phyloP scores from a whole-genome alignment of 2,329 filamentous ascomycete genomes.

The Aschersonia sp. region DNA sequence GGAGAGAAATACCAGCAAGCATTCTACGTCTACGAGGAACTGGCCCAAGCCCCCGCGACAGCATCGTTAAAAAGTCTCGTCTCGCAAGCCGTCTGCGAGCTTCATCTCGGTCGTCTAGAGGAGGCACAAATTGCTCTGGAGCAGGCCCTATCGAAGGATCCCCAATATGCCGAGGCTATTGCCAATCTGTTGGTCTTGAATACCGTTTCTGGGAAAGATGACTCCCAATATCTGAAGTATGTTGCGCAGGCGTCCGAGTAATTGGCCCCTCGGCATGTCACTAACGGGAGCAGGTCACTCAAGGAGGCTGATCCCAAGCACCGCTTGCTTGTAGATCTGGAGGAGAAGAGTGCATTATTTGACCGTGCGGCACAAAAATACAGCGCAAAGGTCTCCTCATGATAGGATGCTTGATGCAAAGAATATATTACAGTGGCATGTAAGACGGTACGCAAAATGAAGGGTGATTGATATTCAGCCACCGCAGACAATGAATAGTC shows the following conservation, averaged over 20 bases:
- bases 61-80: constrained; percentile 64
- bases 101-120: constrained; percentile 76
- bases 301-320: constrained; percentile 51
- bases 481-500: no score
- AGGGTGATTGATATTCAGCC: no score
- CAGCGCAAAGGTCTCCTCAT: constrained; percentile 60
- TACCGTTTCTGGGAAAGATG: constrained; percentile 60
- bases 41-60: constrained; percentile 74
- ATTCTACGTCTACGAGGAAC: constrained; percentile 95
- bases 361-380: constrained; percentile 80
- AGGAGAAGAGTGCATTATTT: constrained; percentile 78
- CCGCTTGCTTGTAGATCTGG: constrained; percentile 55
- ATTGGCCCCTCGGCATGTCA: neutral
- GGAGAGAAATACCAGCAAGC: constrained; percentile 92
- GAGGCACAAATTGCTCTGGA: constrained; percentile 81
- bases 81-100: constrained; percentile 78
- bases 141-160: constrained; percentile 62
- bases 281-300: constrained; percentile 27
- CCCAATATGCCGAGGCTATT: constrained; percentile 57
- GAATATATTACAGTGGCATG: no score
- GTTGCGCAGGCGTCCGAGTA: constrained; percentile 12
- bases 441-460: no score
- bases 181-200: constrained; percentile 74
- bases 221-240: constrained; percentile 46
- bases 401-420: constrained; percentile 9